Percentiles rank a stretch among this genome's conserved stretches.
phyloP scores from a whole-genome alignment of 2,329 filamentous ascomycete genomes.

The Verticillium klebahnii region DNA sequence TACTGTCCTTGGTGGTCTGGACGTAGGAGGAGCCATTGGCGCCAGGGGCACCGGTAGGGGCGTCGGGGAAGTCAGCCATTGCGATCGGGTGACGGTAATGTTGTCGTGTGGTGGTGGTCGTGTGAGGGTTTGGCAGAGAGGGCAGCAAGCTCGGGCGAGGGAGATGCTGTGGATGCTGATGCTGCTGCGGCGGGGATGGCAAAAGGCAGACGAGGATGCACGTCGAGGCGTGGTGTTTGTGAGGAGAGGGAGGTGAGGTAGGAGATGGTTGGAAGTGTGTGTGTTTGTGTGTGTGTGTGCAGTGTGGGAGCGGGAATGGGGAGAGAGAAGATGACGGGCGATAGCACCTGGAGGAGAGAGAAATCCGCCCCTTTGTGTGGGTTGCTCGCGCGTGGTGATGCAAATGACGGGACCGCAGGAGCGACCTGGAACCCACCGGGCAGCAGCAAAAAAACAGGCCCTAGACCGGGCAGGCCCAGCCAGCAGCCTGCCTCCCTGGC shows the following conservation, averaged over 20 bases:
- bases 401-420: slow-evolving; percentile 2
- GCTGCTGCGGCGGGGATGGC: slow-evolving; percentile 3
- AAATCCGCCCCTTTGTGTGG: not conserved
- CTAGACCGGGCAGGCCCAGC: not conserved
- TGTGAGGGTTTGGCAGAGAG: slow-evolving; percentile 4
- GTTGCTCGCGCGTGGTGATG: slow-evolving; percentile 1
- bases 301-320: not conserved
- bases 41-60: slow-evolving; percentile 22
- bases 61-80: slow-evolving; percentile 39
- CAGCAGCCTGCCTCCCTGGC: not conserved
- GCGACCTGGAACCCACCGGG: not conserved
- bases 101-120: slow-evolving; percentile 10
- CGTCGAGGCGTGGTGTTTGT: not conserved
- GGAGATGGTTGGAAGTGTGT: not conserved
- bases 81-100: slow-evolving; percentile 13
- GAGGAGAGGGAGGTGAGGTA: not conserved
- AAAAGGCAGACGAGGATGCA: slow-evolving; percentile 8
- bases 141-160: slow-evolving; percentile 4
- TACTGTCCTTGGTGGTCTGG: slow-evolving; percentile 48
- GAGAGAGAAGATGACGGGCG: not conserved
- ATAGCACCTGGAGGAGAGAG: not conserved
- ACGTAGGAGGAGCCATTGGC: slow-evolving; percentile 42
- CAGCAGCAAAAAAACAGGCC: not conserved
- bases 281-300: not conserved
- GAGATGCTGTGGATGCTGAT: not conserved